phyloP scores from a whole-genome alignment of 306 rosid genomes.

The Adenanthera pavonina region DNA sequence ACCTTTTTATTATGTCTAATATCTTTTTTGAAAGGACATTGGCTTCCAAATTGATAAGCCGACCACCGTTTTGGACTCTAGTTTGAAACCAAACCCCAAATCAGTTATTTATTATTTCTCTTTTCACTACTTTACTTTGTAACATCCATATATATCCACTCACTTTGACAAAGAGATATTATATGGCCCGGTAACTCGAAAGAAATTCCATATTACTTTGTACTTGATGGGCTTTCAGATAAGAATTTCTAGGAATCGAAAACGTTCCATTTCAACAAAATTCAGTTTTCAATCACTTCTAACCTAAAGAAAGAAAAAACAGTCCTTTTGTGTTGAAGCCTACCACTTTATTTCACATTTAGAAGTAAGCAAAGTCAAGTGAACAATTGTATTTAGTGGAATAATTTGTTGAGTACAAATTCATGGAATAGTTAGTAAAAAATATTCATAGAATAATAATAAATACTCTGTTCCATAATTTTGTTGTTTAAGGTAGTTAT shows the following conservation, averaged over 20 bases:
- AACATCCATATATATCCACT: background rate
- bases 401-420: background rate
- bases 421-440: too few species aligned
- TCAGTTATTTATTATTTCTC: background rate
- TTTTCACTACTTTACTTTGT: background rate
- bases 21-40: constrained; percentile 10
- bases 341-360: background rate
- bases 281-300: constrained; percentile 25
- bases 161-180: constrained; percentile 23
- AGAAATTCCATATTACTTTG: background rate
- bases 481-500: too few species aligned
- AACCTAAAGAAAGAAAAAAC: background rate
- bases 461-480: too few species aligned
- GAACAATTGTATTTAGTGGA: background rate
- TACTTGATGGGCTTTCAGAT: background rate
- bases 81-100: constrained; percentile 3
- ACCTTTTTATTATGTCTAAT: background rate
- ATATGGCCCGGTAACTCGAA: background rate
- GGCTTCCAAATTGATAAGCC: constrained; percentile 46
- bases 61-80: constrained; percentile 44
- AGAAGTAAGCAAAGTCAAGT: background rate
- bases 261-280: background rate
- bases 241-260: background rate
- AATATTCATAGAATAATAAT: background rate
- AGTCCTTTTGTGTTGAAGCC: background rate